phyloP scores from a whole-genome alignment of 192 early-diverging fungal genomes.

The Entomortierella chlamydospora region DNA sequence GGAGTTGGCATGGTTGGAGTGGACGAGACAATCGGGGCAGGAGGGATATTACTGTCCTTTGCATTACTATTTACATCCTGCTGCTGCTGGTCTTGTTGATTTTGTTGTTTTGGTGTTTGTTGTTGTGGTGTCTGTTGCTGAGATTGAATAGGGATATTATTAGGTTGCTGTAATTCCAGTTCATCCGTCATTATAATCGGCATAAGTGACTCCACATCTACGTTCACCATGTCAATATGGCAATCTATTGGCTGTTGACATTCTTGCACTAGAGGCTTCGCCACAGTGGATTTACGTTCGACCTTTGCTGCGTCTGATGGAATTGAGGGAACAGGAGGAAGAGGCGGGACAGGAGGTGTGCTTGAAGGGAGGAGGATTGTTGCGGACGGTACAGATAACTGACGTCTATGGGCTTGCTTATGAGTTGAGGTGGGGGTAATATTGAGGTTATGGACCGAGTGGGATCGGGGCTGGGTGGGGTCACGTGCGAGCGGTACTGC shows the following conservation, averaged over 20 bases:
- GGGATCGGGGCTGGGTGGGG: not conserved
- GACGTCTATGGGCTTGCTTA: not conserved
- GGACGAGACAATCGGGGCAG: not conserved
- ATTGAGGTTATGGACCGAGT: not conserved
- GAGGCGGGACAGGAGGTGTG: not conserved
- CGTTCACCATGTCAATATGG: slow-evolving; percentile 29
- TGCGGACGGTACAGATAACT: not conserved
- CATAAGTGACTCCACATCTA: slow-evolving; percentile 23
- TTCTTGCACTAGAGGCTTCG: not conserved
- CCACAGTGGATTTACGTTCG: not conserved
- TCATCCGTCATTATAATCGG: slow-evolving; percentile 33
- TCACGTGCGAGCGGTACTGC: not conserved
- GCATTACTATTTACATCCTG: not conserved
- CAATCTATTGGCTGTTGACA: slow-evolving; percentile 10
- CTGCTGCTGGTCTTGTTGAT: slow-evolving; percentile 2
- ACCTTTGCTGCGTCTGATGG: not conserved
- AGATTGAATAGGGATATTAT: not conserved
- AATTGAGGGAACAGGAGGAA: not conserved
- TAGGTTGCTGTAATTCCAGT: slow-evolving; percentile 1
- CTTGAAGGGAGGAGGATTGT: not conserved
- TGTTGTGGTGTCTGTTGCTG: slow-evolving; percentile 2
- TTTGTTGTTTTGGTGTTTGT: not conserved
- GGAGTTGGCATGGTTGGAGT: slow-evolving; percentile 9
- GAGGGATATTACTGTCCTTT: not conserved
- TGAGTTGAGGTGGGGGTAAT: not conserved